Evolutionary conservation across 2,329 filamentous ascomycete genomes (phyloP).

Genomic region (Cytospora mali): DNA sequence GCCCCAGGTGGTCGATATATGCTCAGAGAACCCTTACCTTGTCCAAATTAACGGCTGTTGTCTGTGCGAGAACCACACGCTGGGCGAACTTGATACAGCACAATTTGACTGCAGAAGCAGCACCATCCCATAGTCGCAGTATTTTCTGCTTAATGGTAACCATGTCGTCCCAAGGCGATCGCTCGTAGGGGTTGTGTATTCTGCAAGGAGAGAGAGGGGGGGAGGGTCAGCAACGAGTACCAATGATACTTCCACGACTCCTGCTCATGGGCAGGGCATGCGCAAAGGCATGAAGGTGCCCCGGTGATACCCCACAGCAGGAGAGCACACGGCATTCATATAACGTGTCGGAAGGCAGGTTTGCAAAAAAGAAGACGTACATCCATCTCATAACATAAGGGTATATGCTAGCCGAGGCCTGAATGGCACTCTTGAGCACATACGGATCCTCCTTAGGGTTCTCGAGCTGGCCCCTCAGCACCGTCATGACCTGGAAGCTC

Average conservation of each 20-base stretch:
- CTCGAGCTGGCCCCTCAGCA: slow-evolving; percentile 70
- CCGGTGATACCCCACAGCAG: slow-evolving; percentile 27
- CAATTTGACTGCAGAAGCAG: slow-evolving; percentile 75
- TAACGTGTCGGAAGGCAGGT: background rate
- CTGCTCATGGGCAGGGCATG: background rate
- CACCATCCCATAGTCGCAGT: slow-evolving; percentile 82
- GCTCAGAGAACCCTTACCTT: slow-evolving; percentile 43
- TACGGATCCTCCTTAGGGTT: slow-evolving; percentile 74
- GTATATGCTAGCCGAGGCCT: slow-evolving; percentile 90
- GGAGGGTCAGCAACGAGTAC: slow-evolving; percentile 11
- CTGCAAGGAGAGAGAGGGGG: slow-evolving; percentile 50
- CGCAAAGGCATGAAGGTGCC: slow-evolving; percentile 32
- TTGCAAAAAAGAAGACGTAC: slow-evolving; percentile 61
- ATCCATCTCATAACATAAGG: slow-evolving; percentile 90
- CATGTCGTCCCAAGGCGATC: slow-evolving; percentile 84
- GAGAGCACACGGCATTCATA: slow-evolving; percentile 31
- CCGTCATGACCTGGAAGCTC: slow-evolving; percentile 76
- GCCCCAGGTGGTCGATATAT: background rate
- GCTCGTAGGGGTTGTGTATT: slow-evolving; percentile 83
- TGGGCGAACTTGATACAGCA: slow-evolving; percentile 98
- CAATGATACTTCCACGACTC: background rate
- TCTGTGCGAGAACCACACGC: slow-evolving; percentile 89
- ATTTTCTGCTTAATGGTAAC: slow-evolving; percentile 86
- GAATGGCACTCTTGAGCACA: slow-evolving; percentile 84
- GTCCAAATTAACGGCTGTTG: slow-evolving; percentile 77